Base-by-base conservation (phyloP, 176 grass and related monocot genomes). In the Thalia dealbata region DNA sequence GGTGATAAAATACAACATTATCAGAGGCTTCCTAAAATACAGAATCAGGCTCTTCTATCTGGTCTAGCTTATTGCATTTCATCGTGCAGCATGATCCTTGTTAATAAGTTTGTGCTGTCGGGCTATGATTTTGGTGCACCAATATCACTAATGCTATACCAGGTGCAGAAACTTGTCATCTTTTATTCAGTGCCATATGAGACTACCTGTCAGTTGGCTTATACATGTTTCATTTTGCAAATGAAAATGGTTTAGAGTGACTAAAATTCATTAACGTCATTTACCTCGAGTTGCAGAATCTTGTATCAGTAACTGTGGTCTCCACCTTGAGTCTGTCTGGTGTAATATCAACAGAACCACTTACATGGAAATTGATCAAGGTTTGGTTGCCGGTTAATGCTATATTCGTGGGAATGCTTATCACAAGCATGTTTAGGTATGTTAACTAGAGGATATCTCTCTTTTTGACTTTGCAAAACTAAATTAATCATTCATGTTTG, bases 381-480 rank as follows among this genome's bases (percentile, higher is more conserved):
- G 78, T 96, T 67, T 96, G 92, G 92, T 78, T 91, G 25, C 92
- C 92, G 15, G 92, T 91, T 74, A 96, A 96, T 79, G 73, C 89
- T 82, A 91, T 96, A 71, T 91, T 96, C 85, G 92, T 96, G 52
- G 92, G 84, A 71, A 96, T 96, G 89, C 86, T 96, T 35, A 85
- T 89, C 78, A 91, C 89, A 76, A 96, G 89, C 83, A 96, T 96
- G 89, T 96, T 96, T 71, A 96, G 92, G 92, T 89, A 89, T 79
- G 71, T 70, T 38, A 42, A 10, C 45, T 48, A 48, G 45, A 48
- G 45, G 0, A 48, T 0, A 48, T 48, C 6, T 48, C 45, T 48
- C 6, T 48, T 48, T 0, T 48, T 48, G 11, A 9, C 32, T 38
- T 38, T 38, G 32, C 4, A 38, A 38, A 38, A 38, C 32, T 38